phyloP scores from a whole-genome alignment of 306 rosid genomes.

The Begonia fuchsioides region DNA sequence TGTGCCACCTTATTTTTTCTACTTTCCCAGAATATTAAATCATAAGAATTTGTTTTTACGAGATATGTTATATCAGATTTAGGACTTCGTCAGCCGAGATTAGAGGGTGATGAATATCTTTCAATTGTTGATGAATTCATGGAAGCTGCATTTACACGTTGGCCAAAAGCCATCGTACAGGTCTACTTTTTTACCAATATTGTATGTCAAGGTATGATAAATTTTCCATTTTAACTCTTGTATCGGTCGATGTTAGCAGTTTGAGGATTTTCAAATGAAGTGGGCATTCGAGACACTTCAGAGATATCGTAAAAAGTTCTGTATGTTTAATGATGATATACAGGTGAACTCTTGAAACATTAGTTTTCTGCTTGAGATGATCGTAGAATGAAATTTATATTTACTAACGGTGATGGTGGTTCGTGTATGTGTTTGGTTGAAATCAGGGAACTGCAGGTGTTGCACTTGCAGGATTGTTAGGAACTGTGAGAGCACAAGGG shows the following conservation, averaged over 20 bases:
- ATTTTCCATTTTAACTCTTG: conserved; percentile 14
- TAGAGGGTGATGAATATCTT: conserved; percentile 95
- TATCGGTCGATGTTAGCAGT: conserved; percentile 34
- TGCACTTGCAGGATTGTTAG: conserved; percentile 96
- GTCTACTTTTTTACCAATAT: conserved; percentile 24
- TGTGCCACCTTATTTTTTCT: neutral
- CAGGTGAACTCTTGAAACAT: conserved; percentile 45
- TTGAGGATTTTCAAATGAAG: conserved; percentile 99
- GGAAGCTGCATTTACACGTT: conserved; percentile 87
- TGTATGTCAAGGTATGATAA: conserved; percentile 10
- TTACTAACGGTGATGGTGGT: neutral
- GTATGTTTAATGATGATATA: conserved; percentile 98
- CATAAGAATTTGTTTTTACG: conserved; percentile 17
- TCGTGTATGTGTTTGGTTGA: conserved; percentile 13
- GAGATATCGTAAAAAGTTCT: conserved; percentile 80
- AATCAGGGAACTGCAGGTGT: conserved; percentile 98
- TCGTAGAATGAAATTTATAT: conserved; percentile 5
- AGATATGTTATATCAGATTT: conserved; percentile 58
- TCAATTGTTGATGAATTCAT: conserved; percentile 92
- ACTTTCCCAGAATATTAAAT: neutral
- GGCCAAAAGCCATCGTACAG: conserved; percentile 99
- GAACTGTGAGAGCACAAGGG: conserved; percentile 93
- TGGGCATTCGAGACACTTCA: conserved; percentile 98
- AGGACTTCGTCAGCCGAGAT: conserved; percentile 94
- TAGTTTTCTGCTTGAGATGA: conserved; percentile 8